Evolutionary conservation across 140 eudicot species (phyloP).

Genomic region (Anethum foeniculum): DNA sequence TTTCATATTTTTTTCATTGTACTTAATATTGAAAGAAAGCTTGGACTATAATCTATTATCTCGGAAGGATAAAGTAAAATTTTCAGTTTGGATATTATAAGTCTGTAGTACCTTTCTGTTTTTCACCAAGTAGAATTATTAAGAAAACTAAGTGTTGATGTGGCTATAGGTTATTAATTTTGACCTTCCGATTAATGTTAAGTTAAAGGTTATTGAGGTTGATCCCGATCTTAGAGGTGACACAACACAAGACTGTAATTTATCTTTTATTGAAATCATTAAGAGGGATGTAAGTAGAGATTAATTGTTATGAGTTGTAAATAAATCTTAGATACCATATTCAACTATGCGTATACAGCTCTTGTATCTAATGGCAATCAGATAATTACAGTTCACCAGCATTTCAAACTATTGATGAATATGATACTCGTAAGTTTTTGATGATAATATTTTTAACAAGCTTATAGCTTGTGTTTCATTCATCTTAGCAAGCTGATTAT

Average conservation of each 20-base stretch:
- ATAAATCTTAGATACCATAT: not conserved
- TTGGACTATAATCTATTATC: conserved; percentile 90
- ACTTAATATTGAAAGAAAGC: conserved; percentile 73
- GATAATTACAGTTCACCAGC: not conserved
- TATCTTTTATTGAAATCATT: not conserved
- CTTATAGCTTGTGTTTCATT: too few species aligned
- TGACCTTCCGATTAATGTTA: conserved; percentile 78
- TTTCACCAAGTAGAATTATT: not conserved
- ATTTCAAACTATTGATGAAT: not conserved
- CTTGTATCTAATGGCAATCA: not conserved
- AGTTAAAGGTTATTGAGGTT: conserved; percentile 55
- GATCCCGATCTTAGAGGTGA: conserved; percentile 95
- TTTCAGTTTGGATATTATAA: not conserved
- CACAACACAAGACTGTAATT: conserved; percentile 52
- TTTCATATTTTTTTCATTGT: not conserved
- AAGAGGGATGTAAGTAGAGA: not conserved
- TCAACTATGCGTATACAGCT: not conserved
- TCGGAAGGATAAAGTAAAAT: conserved; percentile 67
- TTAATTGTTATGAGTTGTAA: not conserved
- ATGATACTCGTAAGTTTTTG: too few species aligned
- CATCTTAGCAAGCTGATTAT: too few species aligned
- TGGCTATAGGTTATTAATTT: conserved; percentile 66
- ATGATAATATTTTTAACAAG: too few species aligned
- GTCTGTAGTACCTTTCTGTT: not conserved
- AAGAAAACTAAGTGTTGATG: conserved; percentile 6